Evolutionary conservation across 2,329 filamentous ascomycete species (phyloP).

Genomic region (Pyrenochaeta sp.): DNA sequence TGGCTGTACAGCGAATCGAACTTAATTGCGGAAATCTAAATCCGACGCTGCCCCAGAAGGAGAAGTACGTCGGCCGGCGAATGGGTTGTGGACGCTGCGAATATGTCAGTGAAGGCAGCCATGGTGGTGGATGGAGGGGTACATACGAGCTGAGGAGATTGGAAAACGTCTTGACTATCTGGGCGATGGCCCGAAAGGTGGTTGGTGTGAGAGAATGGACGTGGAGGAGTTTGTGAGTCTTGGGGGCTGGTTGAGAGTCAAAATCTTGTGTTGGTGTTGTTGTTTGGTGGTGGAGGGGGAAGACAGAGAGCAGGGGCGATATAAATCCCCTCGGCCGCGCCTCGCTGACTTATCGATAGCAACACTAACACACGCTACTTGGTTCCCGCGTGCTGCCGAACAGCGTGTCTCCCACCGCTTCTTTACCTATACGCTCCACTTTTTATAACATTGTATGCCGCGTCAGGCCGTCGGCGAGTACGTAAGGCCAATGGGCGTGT

Average conservation of each 20-base stretch:
- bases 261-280: slow-evolving; percentile 7
- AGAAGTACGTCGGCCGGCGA: slow-evolving; percentile 94
- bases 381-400: slow-evolving; percentile 35
- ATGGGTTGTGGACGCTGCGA: slow-evolving; percentile 86
- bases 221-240: slow-evolving; percentile 10
- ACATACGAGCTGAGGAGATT: slow-evolving; percentile 96
- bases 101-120: slow-evolving; percentile 26
- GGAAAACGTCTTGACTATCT: slow-evolving; percentile 93
- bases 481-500: slow-evolving; percentile 31
- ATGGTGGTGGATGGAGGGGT: slow-evolving; percentile 19
- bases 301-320: slow-evolving; percentile 13
- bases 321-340: slow-evolving; percentile 28
- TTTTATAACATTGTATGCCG: slow-evolving; percentile 28
- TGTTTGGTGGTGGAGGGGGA: slow-evolving; percentile 16
- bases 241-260: slow-evolving; percentile 13
- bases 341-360: slow-evolving; percentile 28
- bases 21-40: slow-evolving; percentile 53
- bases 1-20: slow-evolving; percentile 29
- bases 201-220: slow-evolving; percentile 18
- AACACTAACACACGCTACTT: slow-evolving; percentile 21
- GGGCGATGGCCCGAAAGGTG: slow-evolving; percentile 52
- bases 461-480: slow-evolving; percentile 8
- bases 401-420: slow-evolving; percentile 40
- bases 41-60: slow-evolving; percentile 81
- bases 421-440: slow-evolving; percentile 34